phyloP scores from a whole-genome alignment of 345 rosid genomes.

The Noccaea bulbosa region DNA sequence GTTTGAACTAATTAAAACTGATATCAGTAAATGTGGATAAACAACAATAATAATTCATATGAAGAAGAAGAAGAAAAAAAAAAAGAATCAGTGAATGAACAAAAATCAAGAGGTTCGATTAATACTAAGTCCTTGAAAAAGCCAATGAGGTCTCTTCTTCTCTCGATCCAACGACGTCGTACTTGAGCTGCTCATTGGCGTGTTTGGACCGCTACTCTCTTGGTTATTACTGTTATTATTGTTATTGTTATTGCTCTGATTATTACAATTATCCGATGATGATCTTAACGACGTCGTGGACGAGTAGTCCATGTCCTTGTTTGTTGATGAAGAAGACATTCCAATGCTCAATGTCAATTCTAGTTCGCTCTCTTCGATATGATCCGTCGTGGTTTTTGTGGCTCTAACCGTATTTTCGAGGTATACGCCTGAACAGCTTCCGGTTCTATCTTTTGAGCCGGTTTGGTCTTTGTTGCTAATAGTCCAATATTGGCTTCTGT shows the following conservation, averaged over 20 bases:
- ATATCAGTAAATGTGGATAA: slow-evolving; percentile 1
- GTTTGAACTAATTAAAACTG: slow-evolving; percentile 1
- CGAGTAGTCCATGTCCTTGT: slow-evolving; percentile 42
- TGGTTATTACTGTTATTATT: slow-evolving; percentile 33
- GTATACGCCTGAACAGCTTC: slow-evolving; percentile 58
- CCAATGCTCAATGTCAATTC: slow-evolving; percentile 82
- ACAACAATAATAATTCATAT: slow-evolving; percentile 19
- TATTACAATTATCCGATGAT: slow-evolving; percentile 47
- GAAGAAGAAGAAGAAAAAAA: slow-evolving; percentile 3
- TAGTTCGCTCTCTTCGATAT: slow-evolving; percentile 55
- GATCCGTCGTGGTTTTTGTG: slow-evolving; percentile 42
- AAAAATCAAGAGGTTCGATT: slow-evolving; percentile 52
- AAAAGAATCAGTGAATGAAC: slow-evolving; percentile 41
- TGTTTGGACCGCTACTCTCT: slow-evolving; percentile 54
- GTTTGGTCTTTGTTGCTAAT: slow-evolving; percentile 37
- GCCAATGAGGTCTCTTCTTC: slow-evolving; percentile 72
- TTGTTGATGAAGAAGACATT: slow-evolving; percentile 44
- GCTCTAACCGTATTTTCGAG: slow-evolving; percentile 53
- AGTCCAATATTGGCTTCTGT: slow-evolving; percentile 47
- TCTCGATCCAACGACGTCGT: slow-evolving; percentile 62
- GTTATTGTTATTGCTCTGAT: slow-evolving; percentile 34
- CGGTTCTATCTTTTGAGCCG: slow-evolving; percentile 55
- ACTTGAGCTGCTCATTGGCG: slow-evolving; percentile 64
- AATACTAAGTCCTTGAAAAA: slow-evolving; percentile 62
- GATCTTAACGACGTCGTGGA: slow-evolving; percentile 44